Percentiles rank a stretch among this genome's conserved stretches.
phyloP scores from a whole-genome alignment of 176 grass and related monocot species.

The Tuctoria greenei region DNA sequence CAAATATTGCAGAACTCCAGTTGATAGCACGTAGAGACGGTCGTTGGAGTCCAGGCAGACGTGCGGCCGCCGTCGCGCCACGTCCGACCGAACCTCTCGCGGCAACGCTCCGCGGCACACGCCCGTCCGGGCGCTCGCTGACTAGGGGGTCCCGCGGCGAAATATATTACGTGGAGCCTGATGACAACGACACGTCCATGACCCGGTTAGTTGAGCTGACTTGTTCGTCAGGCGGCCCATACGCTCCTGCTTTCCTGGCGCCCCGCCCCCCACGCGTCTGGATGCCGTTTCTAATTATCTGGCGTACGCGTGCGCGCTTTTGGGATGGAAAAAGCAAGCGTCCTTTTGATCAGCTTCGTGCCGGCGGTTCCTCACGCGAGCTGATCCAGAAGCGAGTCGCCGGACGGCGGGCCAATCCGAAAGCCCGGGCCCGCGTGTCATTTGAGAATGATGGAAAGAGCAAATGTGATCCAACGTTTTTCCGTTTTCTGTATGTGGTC shows the following conservation, averaged over 20 bases:
- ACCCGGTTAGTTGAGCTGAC: not conserved
- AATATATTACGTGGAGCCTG: not conserved
- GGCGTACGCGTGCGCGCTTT: not conserved
- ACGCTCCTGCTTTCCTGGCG: not conserved
- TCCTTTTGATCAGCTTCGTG: not conserved
- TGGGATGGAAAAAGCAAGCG: not conserved
- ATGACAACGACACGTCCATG: not conserved
- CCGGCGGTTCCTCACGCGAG: not conserved
- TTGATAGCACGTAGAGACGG: too few relatives aligned
- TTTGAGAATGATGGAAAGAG: not conserved
- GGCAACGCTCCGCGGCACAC: not conserved
- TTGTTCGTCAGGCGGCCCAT: slow-evolving; percentile 8
- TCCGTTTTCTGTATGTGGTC: not conserved
- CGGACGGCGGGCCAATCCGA: not conserved
- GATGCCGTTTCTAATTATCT: not conserved
- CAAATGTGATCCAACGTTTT: not conserved
- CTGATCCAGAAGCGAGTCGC: too few relatives aligned
- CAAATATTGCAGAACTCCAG: too few relatives aligned
- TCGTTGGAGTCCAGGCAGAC: not conserved
- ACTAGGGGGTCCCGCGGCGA: not conserved
- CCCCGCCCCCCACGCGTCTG: not conserved
- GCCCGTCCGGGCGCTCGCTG: not conserved
- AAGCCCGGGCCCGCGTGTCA: not conserved
- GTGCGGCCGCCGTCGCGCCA: slow-evolving; percentile 42
- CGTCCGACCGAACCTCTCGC: slow-evolving; percentile 1